These are phyloP conservation scores for Alternaria gansuensis DNA, from an alignment of 2,329 filamentous ascomycete genomes.

Conservation along the genomic window DNA sequence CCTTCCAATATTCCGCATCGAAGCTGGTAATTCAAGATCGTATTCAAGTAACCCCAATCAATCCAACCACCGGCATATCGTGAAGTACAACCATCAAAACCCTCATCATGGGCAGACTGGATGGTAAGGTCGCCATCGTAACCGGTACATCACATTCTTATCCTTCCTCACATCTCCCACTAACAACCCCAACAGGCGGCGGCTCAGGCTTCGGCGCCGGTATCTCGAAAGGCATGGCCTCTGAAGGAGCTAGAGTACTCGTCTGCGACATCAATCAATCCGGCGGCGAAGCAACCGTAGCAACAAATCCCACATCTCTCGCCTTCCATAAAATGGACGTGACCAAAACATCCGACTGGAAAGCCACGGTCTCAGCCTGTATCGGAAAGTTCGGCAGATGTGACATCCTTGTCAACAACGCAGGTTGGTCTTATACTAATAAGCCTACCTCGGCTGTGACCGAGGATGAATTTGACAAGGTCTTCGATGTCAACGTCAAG, in stretches of 20 bases:
- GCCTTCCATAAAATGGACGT: conserved; percentile 60
- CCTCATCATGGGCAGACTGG: conserved; percentile 54
- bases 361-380: conserved; percentile 63
- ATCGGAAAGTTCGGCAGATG: conserved; percentile 63
- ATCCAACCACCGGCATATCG: neutral
- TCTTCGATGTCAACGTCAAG: conserved; percentile 75
- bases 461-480: conserved; percentile 71
- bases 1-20: neutral
- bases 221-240: conserved; percentile 66
- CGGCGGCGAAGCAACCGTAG: conserved; percentile 61
- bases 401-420: conserved; percentile 69
- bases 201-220: conserved; percentile 71
- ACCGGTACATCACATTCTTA: conserved; percentile 54
- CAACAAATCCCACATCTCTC: conserved; percentile 51
- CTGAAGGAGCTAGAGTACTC: conserved; percentile 68
- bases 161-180: conserved; percentile 10
- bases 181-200: conserved; percentile 55
- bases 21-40: neutral
- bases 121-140: conserved; percentile 66
- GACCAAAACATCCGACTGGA: conserved; percentile 62
- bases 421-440: conserved; percentile 64
- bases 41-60: neutral
- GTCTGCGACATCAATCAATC: conserved; percentile 68
- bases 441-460: conserved; percentile 69
- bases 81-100: neutral